Evolutionary conservation across 2,329 filamentous ascomycete species (phyloP).

Genomic region (Colletotrichum sp.): DNA sequence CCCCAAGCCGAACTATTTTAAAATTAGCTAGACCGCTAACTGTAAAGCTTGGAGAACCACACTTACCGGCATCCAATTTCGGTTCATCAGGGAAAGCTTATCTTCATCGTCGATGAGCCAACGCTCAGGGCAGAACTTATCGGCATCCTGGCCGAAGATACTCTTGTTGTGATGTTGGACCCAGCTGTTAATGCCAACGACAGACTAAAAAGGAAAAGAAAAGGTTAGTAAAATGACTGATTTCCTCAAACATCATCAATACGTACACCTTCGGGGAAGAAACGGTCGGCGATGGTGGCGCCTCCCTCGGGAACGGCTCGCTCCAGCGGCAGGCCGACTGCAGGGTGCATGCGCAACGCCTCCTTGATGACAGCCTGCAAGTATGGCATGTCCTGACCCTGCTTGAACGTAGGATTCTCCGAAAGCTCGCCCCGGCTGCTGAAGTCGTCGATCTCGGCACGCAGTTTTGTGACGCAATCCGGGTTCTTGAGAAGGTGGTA

Average conservation of each 20-base stretch:
- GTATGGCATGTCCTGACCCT: slow-evolving; percentile 50
- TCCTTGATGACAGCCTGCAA: slow-evolving; percentile 60
- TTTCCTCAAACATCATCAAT: not conserved
- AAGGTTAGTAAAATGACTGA: not conserved
- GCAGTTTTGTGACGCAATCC: slow-evolving; percentile 23
- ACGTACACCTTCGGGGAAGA: slow-evolving; percentile 34
- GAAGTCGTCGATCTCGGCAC: slow-evolving; percentile 27
- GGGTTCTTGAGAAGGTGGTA: slow-evolving; percentile 46
- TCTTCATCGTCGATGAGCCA: slow-evolving; percentile 38
- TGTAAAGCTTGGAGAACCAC: not conserved
- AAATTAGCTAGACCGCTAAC: not conserved
- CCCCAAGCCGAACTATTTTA: slow-evolving; percentile 43
- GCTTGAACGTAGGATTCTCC: slow-evolving; percentile 34
- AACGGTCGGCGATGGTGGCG: slow-evolving; percentile 38
- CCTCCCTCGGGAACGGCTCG: slow-evolving; percentile 52
- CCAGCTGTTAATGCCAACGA: slow-evolving; percentile 42
- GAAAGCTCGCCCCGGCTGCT: slow-evolving; percentile 19
- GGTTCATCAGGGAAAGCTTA: slow-evolving; percentile 30
- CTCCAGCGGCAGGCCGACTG: slow-evolving; percentile 53
- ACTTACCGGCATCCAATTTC: slow-evolving; percentile 33
- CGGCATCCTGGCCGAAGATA: slow-evolving; percentile 37
- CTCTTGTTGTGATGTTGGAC: slow-evolving; percentile 35
- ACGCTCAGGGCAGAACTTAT: slow-evolving; percentile 43
- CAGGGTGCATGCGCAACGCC: slow-evolving; percentile 54
- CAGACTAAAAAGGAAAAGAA: slow-evolving; percentile 22